Evolutionary conservation across 768 basidiomycete species (phyloP).

Genomic region (Xerocomellus amylosporus): DNA sequence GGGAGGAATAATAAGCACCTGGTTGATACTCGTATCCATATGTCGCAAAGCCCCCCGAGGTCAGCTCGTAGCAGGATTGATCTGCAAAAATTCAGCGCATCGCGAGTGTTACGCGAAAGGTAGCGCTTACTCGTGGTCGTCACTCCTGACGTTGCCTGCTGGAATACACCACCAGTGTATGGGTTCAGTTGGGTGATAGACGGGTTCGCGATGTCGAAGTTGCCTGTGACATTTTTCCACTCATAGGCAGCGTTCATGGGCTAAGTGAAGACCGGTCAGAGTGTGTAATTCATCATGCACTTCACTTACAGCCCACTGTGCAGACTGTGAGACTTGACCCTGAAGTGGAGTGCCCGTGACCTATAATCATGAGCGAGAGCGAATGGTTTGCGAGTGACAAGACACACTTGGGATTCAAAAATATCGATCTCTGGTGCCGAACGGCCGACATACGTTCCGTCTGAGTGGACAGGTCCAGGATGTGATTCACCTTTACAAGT

Average conservation of each 20-base stretch:
- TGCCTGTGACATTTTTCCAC: slow-evolving; percentile 65
- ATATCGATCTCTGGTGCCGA: slow-evolving; percentile 89
- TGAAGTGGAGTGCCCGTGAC: slow-evolving; percentile 34
- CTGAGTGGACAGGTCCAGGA: slow-evolving; percentile 75
- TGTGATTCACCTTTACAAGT: slow-evolving; percentile 85
- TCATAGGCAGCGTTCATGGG: slow-evolving; percentile 74
- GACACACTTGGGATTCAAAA: slow-evolving; percentile 73
- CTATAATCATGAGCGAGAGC: slow-evolving; percentile 27
- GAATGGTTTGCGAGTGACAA: neutral
- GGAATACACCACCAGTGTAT: slow-evolving; percentile 74
- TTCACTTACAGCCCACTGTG: slow-evolving; percentile 69
- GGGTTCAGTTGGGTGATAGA: slow-evolving; percentile 54
- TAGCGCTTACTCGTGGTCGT: slow-evolving; percentile 51
- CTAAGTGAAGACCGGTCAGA: slow-evolving; percentile 34
- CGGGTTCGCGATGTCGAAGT: slow-evolving; percentile 53
- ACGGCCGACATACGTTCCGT: slow-evolving; percentile 80
- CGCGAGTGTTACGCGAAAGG: neutral
- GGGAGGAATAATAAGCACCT: slow-evolving; percentile 36
- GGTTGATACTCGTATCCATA: slow-evolving; percentile 85
- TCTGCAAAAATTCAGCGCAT: slow-evolving; percentile 37
- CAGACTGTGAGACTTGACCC: slow-evolving; percentile 79
- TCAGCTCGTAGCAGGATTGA: slow-evolving; percentile 61
- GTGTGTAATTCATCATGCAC: neutral
- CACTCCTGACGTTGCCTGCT: slow-evolving; percentile 79
- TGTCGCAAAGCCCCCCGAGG: slow-evolving; percentile 52